Evolutionary conservation across 768 basidiomycete genomes (phyloP), one percentile per base, ranked within the genome.

Genomic region (Gymnopilus dilepis): DNA sequence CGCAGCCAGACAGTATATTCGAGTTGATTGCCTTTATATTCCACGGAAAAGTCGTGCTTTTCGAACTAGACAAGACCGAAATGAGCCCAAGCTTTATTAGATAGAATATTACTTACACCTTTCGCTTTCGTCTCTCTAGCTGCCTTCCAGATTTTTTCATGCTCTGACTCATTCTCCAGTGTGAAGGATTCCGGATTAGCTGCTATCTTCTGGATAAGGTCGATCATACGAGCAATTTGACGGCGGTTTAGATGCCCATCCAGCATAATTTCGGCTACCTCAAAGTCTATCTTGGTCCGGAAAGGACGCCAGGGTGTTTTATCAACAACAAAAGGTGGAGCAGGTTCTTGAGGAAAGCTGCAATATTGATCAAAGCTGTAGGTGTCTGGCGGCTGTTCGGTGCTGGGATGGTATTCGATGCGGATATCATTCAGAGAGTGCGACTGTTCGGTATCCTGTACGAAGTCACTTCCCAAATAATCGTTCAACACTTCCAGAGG

Each of bases 201-300:
- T 21, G 11, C 34, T 40, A 5, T 60, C 34, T 37, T 59, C 33
- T 15, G 12, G n/a, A 61, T 40, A 41, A 67, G 30, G 0, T 62
- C 3, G 15, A 69, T 13, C 4, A 72, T 22, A 8, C 15, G n/a
- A 15, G 62, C 52, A 15, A 43, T 50, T 24, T 66, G 59, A 21
- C 12, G 1, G 2, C 3, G 26, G 21, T 66, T 68, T 59, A 70
- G 56, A n/a, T 65, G 67, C 0, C 62, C 41, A 17, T 63, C 61
- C 1, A 68, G 58, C 34, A 69, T 59, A 0, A 72, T 3, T 33
- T 69, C 70, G 1, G 67, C 67, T n/a, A 72, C 22, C 22, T 71
- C 64, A 45, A 65, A 70, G 33, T 68, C 69, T 3, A 61, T 11
- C 17, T 59, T 38, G 2, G 64, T 58, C 3, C 51, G 37, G 30